These are phyloP conservation scores for Chalciporus chontae DNA, from an alignment of 768 basidiomycete species.

Conservation along the genomic window DNA sequence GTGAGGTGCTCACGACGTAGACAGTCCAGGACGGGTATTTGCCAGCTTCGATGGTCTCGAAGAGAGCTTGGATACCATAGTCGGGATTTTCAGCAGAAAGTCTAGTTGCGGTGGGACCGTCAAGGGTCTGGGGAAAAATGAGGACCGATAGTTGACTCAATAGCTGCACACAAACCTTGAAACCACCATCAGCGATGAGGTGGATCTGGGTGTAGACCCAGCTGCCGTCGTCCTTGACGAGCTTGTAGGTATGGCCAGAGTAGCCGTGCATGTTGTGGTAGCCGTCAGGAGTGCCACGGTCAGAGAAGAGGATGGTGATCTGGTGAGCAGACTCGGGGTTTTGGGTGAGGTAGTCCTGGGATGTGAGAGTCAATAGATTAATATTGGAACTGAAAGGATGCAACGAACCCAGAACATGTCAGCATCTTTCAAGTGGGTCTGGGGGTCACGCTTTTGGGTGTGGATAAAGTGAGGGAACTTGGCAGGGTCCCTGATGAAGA, in stretches of 20 bases:
- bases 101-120: slow-evolving; percentile 57
- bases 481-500: slow-evolving; percentile 84
- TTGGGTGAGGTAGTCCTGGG: slow-evolving; percentile 81
- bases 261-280: slow-evolving; percentile 88
- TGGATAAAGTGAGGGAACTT: slow-evolving; percentile 96
- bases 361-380: neutral
- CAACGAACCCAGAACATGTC: slow-evolving; percentile 74
- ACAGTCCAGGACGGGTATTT: slow-evolving; percentile 87
- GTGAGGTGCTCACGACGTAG: slow-evolving; percentile 56
- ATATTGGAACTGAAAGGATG: neutral
- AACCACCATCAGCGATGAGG: slow-evolving; percentile 71
- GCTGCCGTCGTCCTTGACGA: slow-evolving; percentile 79
- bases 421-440: slow-evolving; percentile 85
- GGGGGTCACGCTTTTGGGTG: slow-evolving; percentile 88
- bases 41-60: slow-evolving; percentile 77
- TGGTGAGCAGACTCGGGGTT: slow-evolving; percentile 90
- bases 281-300: slow-evolving; percentile 91
- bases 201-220: slow-evolving; percentile 90
- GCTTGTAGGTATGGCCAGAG: slow-evolving; percentile 89
- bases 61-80: slow-evolving; percentile 75
- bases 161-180: slow-evolving; percentile 64
- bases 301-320: slow-evolving; percentile 88
- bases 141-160: neutral
- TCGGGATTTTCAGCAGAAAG: slow-evolving; percentile 79
- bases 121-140: slow-evolving; percentile 55